phyloP scores from a whole-genome alignment of 768 basidiomycete species.

The Mrakia hoshinonis region DNA sequence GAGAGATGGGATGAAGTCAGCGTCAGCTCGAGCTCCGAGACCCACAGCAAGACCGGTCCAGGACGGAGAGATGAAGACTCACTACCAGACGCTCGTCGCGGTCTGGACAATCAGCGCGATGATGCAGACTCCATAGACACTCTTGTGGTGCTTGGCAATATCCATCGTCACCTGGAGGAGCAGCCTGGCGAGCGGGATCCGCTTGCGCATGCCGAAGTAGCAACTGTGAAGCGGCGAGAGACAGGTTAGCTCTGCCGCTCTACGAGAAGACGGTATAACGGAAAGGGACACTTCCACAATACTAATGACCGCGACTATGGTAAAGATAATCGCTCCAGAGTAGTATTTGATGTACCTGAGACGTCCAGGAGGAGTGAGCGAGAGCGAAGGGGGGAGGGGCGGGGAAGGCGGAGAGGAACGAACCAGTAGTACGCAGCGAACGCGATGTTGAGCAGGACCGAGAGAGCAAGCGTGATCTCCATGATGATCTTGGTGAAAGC shows the following conservation, averaged over 20 bases:
- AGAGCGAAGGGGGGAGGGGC: no score
- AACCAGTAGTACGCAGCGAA: constrained; percentile 69
- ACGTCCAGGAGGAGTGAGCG: no score
- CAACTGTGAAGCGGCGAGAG: no score
- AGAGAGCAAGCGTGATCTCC: constrained; percentile 61
- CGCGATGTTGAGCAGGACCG: constrained; percentile 47
- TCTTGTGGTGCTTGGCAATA: constrained; percentile 69
- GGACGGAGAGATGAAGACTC: constrained; percentile 20
- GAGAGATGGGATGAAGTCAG: constrained; percentile 24
- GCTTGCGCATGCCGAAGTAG: constrained; percentile 49
- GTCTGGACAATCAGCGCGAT: constrained; percentile 63
- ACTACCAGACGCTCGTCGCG: constrained; percentile 60
- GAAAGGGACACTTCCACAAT: no score
- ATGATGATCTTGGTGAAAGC: constrained; percentile 65
- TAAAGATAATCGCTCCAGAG: constrained; percentile 79
- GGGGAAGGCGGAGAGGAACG: no score
- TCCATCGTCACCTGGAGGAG: constrained; percentile 77
- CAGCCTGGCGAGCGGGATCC: constrained; percentile 69
- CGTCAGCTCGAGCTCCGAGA: background rate
- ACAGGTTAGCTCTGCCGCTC: no score
- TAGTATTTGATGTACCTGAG: constrained; percentile 60
- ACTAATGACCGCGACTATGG: constrained; percentile 66
- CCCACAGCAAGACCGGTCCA: background rate
- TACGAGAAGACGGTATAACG: no score
- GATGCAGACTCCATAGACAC: constrained; percentile 70